Base-by-base conservation (phyloP, 352 stramenopile genomes). In the Globisporangium nodosum region DNA sequence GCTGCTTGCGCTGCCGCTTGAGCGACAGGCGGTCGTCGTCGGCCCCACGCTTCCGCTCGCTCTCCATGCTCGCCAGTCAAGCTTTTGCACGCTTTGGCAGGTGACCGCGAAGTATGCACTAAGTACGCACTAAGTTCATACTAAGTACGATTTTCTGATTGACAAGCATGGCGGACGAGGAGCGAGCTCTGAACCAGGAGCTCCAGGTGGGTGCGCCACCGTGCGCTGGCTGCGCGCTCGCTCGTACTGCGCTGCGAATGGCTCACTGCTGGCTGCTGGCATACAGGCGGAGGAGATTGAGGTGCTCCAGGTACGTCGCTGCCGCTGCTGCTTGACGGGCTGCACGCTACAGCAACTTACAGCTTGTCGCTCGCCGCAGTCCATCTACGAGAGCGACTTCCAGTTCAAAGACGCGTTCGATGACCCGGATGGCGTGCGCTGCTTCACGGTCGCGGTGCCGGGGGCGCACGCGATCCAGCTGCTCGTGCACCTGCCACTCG, bases 371-470 rank as follows among this genome's bases (percentile, higher is more conserved):
- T 52, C 9, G 8, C n/a, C 21, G 12, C 40, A 94, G 85, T 86
- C 80, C 49, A 94, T 94, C 47, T 94, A 89, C 49, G 80, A 85
- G 52, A 69, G 83, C 39, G 70, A 88, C 18, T 68, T 94, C 54
- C 55, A 74, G 62, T 66, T 90, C 15, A 81, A 85, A 31, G 62
- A 47, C 3, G 69, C 76, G 51, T 77, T 77, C 49, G 76, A 86
- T 48, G 64, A 80, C 48, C 55, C 59, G 0, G 65, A 68, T 5
- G 68, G 65, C 31, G 63, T 64, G 12, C 80, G 75, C 46, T 90
- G 75, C 24, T 79, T 92, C 51, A 85, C 73, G 0, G 61, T 94
- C 31, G 61, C 67, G 21, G 63, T 94, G 16, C 77, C 74, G 3
- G 85, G 85, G 0, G 70, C 70, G 33, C 78, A 90, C 54, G 71